Evolutionary conservation across 1,284 basidiomycete species (phyloP).

Genomic region (Boletus smithii): DNA sequence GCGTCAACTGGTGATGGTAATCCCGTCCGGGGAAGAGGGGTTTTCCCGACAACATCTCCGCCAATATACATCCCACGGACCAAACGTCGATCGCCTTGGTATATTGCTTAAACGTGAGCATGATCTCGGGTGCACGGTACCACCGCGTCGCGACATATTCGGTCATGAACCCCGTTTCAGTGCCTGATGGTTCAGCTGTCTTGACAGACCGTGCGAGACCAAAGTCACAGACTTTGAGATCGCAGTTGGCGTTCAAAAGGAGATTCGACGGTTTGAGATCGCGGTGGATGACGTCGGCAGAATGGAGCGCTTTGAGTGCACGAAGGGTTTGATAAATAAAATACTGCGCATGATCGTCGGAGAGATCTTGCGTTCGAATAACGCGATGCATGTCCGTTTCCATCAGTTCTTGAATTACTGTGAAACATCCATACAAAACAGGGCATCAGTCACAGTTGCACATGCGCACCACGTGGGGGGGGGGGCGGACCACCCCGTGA

Average conservation of each 20-base stretch:
- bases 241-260: constrained; percentile 94
- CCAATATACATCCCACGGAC: constrained; percentile 96
- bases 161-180: constrained; percentile 87
- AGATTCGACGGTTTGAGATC: constrained; percentile 96
- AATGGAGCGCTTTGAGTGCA: constrained; percentile 91
- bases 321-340: constrained; percentile 89
- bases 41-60: constrained; percentile 93
- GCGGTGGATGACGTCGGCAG: constrained; percentile 91
- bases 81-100: constrained; percentile 93
- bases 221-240: constrained; percentile 93
- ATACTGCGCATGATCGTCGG: constrained; percentile 76
- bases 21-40: constrained; percentile 96
- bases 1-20: constrained; percentile 91
- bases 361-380: constrained; percentile 76
- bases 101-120: constrained; percentile 96
- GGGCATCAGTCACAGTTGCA: constrained; percentile 11
- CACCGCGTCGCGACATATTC: constrained; percentile 92
- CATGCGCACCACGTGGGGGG: not conserved
- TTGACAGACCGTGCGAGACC: constrained; percentile 86
- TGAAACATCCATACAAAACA: not conserved
- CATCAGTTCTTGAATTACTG: constrained; percentile 75
- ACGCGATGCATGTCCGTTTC: constrained; percentile 74
- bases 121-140: constrained; percentile 95
- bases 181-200: constrained; percentile 81
- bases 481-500: not conserved